Conservation (phyloP, 768 basidiomycete genomes). For the Suillus luteus region DNA sequence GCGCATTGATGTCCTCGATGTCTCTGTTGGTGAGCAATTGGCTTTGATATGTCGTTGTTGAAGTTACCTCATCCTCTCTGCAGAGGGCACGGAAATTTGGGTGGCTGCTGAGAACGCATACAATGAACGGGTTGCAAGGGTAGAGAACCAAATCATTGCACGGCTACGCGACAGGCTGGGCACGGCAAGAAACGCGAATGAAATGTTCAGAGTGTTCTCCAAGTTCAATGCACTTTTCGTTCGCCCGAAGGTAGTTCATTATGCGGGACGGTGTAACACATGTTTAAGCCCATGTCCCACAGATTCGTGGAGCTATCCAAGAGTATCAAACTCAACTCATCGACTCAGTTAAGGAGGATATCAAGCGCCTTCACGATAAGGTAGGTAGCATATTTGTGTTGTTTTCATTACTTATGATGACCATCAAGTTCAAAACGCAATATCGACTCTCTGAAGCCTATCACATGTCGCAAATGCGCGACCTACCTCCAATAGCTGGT, state of each 20-base stretch:
- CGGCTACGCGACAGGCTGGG: conserved; percentile 88
- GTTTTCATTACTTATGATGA: conserved; percentile 12
- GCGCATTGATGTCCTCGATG: conserved; percentile 94
- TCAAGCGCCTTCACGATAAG: conserved; percentile 93
- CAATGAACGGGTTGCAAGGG: conserved; percentile 94
- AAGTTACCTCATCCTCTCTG: conserved; percentile 9
- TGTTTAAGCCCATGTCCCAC: not conserved
- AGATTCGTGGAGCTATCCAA: conserved; percentile 98
- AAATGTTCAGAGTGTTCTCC: conserved; percentile 99
- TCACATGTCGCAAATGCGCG: conserved; percentile 98
- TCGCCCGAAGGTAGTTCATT: conserved; percentile 75
- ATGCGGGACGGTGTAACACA: not conserved
- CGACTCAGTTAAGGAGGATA: conserved; percentile 98
- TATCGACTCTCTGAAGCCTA: conserved; percentile 95
- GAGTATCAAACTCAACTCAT: conserved; percentile 99
- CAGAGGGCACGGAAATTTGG: conserved; percentile 98
- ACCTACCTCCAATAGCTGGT: conserved; percentile 96
- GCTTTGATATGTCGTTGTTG: not conserved
- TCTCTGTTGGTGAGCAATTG: conserved; percentile 73
- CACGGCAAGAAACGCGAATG: conserved; percentile 95
- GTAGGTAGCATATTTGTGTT: conserved; percentile 34
- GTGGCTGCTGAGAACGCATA: conserved; percentile 96
- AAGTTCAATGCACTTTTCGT: conserved; percentile 98
- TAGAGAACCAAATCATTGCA: conserved; percentile 98
- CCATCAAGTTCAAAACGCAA: conserved; percentile 83